Base-by-base conservation (phyloP, 2,329 filamentous ascomycete species). In the Pseudovirgaria hyperparasitica region DNA sequence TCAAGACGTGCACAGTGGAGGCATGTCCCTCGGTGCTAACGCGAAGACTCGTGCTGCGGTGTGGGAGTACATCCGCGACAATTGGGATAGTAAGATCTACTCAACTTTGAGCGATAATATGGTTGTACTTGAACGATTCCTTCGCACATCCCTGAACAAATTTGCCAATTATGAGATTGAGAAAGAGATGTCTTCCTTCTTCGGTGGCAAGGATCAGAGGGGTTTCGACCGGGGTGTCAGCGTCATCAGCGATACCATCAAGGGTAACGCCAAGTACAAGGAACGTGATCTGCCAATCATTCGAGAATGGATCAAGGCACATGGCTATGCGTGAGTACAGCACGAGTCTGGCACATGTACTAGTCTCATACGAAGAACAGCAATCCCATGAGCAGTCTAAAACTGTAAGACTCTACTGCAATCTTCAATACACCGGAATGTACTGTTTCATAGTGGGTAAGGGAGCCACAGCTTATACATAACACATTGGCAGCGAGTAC, bases 1-100 rank as follows among this genome's bases (percentile, higher is more conserved):
- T 9, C 87, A 84, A 45, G 90, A 98, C 52, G 72, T 90, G 54
- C 87, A 96, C 59, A 77, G 76, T 9, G 78, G 85, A 16, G 77
- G 76, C n/a, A 63, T 67, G 25, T 69, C 75, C 2, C 60, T 98
- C 16, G 73, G 80, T 4, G 65, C 60, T 36, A 94, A 94, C 57
- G 62, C 73, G 6, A 67, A 72, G 34, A 77, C 74, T 3, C 77
- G 86, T n/a, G 58, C 65, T 23, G 62, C 76, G 23, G 70, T 92
- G 31, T 98, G 90, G 90, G 62, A 76, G 28, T 93, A 80, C 55
- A 70, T 94, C 46, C 82, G 86, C 57, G 64, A 70, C 22, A 77
- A 93, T 58, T 98, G 87, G 81, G 65, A 72, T 16, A 32, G 30
- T 16, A 63, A 68, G 19, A 69, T 92, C 23, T 67, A 76, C 27